A percentile compares a stretch with the other conserved stretches of the same genome.
These are phyloP conservation scores for Russula vinacea DNA, from an alignment of 768 basidiomycete genomes.

Conservation along the genomic window DNA sequence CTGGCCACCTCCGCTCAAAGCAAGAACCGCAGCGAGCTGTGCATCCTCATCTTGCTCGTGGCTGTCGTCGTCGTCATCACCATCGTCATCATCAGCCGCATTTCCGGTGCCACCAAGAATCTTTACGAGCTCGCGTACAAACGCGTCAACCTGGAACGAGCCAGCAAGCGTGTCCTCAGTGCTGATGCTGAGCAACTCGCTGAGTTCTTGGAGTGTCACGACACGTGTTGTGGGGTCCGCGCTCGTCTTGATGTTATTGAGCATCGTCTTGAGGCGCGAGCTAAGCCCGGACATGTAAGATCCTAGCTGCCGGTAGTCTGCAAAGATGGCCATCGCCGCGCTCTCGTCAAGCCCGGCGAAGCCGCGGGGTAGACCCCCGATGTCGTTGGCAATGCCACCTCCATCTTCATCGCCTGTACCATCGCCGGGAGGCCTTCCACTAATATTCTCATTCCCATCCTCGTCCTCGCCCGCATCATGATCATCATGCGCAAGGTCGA, in stretches of 20 bases:
- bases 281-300: slow-evolving; percentile 92
- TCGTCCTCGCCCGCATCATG: slow-evolving; percentile 51
- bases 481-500: slow-evolving; percentile 45
- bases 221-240: slow-evolving; percentile 85
- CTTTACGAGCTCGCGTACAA: slow-evolving; percentile 86
- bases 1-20: slow-evolving; percentile 65
- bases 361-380: slow-evolving; percentile 25
- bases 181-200: slow-evolving; percentile 91
- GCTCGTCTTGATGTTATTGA: slow-evolving; percentile 81
- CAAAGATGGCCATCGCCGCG: slow-evolving; percentile 75
- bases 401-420: slow-evolving; percentile 38
- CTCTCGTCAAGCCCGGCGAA: slow-evolving; percentile 53
- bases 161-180: slow-evolving; percentile 96
- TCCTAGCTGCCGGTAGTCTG: slow-evolving; percentile 83
- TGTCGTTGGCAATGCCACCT: slow-evolving; percentile 38
- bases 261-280: slow-evolving; percentile 83
- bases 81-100: slow-evolving; percentile 70
- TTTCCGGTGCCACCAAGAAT: slow-evolving; percentile 80
- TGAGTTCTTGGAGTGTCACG: slow-evolving; percentile 88
- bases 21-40: slow-evolving; percentile 81
- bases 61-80: slow-evolving; percentile 56
- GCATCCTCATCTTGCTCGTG: slow-evolving; percentile 78
- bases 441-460: slow-evolving; percentile 45
- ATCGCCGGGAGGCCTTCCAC: slow-evolving; percentile 36
- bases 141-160: slow-evolving; percentile 92